Evolutionary conservation across 352 stramenopile genomes (phyloP).

Genomic region (Phytopythium cucurbitacearum): DNA sequence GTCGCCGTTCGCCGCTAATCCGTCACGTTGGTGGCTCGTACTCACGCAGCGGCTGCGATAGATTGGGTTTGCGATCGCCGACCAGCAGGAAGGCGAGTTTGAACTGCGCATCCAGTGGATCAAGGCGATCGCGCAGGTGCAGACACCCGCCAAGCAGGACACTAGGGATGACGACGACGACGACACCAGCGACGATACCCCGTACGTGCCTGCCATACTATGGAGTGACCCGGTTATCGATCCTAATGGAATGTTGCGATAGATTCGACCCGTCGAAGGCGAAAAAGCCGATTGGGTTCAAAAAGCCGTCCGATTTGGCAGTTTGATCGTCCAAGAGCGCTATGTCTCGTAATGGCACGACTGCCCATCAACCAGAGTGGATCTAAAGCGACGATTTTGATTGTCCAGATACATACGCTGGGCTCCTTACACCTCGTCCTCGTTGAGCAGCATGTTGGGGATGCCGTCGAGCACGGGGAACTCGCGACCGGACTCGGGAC

Average conservation of each 20-base stretch:
- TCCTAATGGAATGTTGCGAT: too few relatives aligned
- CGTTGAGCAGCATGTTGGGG: conserved; percentile 95
- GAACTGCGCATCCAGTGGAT: conserved; percentile 85
- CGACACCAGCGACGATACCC: conserved; percentile 8
- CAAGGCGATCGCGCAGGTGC: conserved; percentile 71
- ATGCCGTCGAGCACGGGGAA: conserved; percentile 97
- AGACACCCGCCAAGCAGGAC: conserved; percentile 13
- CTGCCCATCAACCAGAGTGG: background rate
- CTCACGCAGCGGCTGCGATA: conserved; percentile 11
- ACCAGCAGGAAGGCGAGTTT: conserved; percentile 85
- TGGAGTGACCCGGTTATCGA: too few relatives aligned
- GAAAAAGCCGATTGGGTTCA: background rate
- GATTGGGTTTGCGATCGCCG: conserved; percentile 81
- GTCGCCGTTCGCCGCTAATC: background rate
- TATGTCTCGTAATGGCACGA: background rate
- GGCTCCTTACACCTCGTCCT: conserved; percentile 80
- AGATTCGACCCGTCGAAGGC: conserved; percentile 1
- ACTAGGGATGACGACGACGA: conserved; percentile 28
- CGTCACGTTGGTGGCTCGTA: background rate
- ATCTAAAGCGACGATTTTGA: background rate
- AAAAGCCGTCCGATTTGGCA: conserved; percentile 8
- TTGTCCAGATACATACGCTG: too few relatives aligned
- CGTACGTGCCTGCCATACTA: background rate
- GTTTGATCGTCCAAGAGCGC: conserved; percentile 1
- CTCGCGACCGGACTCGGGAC: conserved; percentile 93